Conservation (phyloP, 1,284 basidiomycete genomes). For the Takashimella koratensis region DNA sequence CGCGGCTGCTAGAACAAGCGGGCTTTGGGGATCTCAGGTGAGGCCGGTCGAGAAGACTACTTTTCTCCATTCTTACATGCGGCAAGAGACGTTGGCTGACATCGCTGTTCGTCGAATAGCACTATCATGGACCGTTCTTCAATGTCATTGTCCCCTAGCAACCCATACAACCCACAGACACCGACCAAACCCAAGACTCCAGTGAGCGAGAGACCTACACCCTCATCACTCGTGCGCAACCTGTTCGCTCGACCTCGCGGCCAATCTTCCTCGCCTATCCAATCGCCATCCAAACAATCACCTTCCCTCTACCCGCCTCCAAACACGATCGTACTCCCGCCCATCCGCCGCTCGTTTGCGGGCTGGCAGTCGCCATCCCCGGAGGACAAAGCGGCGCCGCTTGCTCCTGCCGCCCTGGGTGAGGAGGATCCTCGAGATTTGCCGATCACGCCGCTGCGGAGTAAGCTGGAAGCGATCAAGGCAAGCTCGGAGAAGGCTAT, state of each 20-base stretch:
- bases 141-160: conserved; percentile 26
- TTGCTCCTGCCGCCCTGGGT: background rate
- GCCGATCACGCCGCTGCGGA: background rate
- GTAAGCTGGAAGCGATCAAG: background rate
- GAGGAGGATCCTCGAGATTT: background rate
- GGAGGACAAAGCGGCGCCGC: background rate
- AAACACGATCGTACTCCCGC: conserved; percentile 32
- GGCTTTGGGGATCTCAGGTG: conserved; percentile 43
- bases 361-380: conserved; percentile 18
- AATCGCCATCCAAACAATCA: conserved; percentile 14
- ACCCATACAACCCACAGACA: conserved; percentile 30
- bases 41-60: too few species aligned
- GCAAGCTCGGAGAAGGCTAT: background rate
- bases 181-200: conserved; percentile 31
- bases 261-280: conserved; percentile 13
- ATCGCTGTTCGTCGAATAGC: conserved; percentile 14
- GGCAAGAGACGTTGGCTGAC: too few species aligned
- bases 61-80: too few species aligned
- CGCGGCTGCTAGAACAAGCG: conserved; percentile 29
- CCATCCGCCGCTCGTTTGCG: conserved; percentile 20
- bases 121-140: conserved; percentile 38
- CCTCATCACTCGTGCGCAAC: conserved; percentile 37
- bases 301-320: conserved; percentile 3
- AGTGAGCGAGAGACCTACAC: conserved; percentile 26
- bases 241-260: conserved; percentile 28